These are phyloP conservation scores for Hypoxylon fuscum DNA, from an alignment of 495 filamentous ascomycete genomes.

Conservation along the genomic window DNA sequence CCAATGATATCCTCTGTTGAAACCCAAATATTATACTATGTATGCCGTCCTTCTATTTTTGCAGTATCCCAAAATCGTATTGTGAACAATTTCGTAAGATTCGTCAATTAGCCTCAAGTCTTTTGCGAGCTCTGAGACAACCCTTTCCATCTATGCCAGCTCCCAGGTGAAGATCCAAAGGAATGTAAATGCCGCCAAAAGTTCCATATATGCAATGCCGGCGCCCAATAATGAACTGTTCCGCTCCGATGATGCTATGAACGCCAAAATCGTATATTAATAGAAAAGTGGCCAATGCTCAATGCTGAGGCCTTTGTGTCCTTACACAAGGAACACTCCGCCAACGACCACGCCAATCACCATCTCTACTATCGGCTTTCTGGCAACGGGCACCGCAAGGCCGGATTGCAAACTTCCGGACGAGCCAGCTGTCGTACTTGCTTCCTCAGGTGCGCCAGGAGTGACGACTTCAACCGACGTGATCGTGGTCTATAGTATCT, in stretches of 20 bases:
- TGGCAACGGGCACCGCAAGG: conserved; percentile 21
- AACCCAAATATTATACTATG: neutral
- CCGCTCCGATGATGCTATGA: conserved; percentile 24
- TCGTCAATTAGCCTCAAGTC: conserved; percentile 11
- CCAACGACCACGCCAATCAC: conserved; percentile 43
- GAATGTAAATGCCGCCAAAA: conserved; percentile 35
- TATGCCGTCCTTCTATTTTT: neutral
- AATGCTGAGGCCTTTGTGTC: neutral
- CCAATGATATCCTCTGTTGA: too few relatives aligned
- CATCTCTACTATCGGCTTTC: conserved; percentile 28
- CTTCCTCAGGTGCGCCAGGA: conserved; percentile 23
- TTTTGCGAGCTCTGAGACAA: conserved; percentile 10
- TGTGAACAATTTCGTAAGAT: conserved; percentile 16
- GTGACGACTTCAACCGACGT: conserved; percentile 43
- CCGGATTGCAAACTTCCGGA: conserved; percentile 50
- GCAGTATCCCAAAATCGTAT: neutral
- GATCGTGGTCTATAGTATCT: conserved; percentile 31
- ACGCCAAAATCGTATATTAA: conserved; percentile 29
- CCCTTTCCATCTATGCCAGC: conserved; percentile 28
- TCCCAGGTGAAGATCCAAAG: conserved; percentile 27
- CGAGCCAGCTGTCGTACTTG: conserved; percentile 23
- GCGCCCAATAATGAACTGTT: conserved; percentile 18
- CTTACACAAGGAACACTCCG: conserved; percentile 28
- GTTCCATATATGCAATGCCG: conserved; percentile 25
- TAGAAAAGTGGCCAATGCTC: too few relatives aligned